Evolutionary conservation across 176 grass and related monocot genomes (phyloP), one percentile per base, ranked within the genome.

Genomic region (Pontederia paniculata): DNA sequence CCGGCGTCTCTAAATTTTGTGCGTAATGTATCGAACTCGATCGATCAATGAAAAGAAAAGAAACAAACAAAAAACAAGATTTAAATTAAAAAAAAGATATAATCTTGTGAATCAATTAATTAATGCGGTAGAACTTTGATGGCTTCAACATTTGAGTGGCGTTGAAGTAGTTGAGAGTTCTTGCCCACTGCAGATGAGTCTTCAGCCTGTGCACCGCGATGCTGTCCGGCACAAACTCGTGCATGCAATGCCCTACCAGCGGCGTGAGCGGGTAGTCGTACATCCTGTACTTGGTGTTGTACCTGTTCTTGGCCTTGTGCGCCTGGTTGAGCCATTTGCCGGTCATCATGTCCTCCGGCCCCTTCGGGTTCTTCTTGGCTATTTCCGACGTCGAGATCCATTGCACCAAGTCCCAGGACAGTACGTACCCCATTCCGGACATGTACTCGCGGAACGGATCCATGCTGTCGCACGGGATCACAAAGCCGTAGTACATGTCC

Each of bases 331-430:
- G 18, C 21, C 54, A 56, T 22, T 23, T 0, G 12, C 21, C 53
- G 20, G 53, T 56, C 21, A 13, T 12, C 3, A 56, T 23, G 54
- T 56, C 54, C 54, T 56, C 54, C 10, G 21, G 2, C 21, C 53
- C 54, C 54, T 6, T 12, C 1, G 19, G 11, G 12, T 59, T 43
- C 15, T 59, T 43, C 25, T 22, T 42, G 8, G 31, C 19, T 14
- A 59, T 17, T 9, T 59, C 56, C 15, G 56, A 58, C 21, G 23
- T 42, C 15, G 15, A 16, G 13, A 59, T 18, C 56, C 56, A 59
- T 12, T 59, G 28, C 1, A 43, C 31, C 56, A 59, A 13, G 56
- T 59, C 56, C 56, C 31, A 59, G 15, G 56, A 59, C 12, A 59
- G 31, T 14, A 9, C 7, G 21, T 59, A 59, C 28, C 23, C 25